Evolutionary conservation across 2,329 filamentous ascomycete species (phyloP), one percentile per base, ranked within the genome.

Genomic region (Cladosporium oxysporum): DNA sequence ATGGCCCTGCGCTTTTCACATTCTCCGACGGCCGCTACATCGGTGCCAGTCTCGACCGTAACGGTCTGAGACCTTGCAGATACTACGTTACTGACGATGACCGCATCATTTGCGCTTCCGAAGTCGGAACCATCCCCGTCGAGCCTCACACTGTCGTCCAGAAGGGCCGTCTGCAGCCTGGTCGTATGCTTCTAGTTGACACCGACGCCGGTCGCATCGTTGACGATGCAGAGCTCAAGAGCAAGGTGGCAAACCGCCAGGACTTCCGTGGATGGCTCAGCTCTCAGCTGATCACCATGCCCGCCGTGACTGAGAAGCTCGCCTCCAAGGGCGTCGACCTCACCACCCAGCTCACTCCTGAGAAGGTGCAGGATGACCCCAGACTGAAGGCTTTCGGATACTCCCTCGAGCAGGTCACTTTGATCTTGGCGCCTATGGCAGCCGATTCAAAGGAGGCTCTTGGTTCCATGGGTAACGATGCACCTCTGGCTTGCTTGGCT

Each of bases 31-130:
- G 94, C 68, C 90, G 94, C 69, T 98, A 95, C 84, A 98, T 94
- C 75, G 94, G 94, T 85, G 94, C 94, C 71, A 98, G 97, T 79
- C 85, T 98, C 28, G 94, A 98, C 82, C 89, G 94, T 80, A 98
- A 98, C 76, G 94, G 94, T 81, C 87, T 98, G 62, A 89, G 94
- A 72, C 94, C 94, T 74, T 98, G 94, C 84, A 90, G 94, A 81
- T 98, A 94, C 86, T 98, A 98, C 78, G 90, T 98, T 58, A 93
- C 95, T 79, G 92, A 97, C 71, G 94, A 98, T 77, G 94, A 98
- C 79, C 91, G 94, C 74, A 97, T 98, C 76, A 93, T 98, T 73
- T 98, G 94, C 79, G 94, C 93, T 47, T 98, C 94, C 14, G 94
- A 98, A 80, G 94, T 98, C 69, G 94, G 94, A 75, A 94, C 94